phyloP scores from a whole-genome alignment of 768 basidiomycete species.

The Xerocomellus amylosporus region DNA sequence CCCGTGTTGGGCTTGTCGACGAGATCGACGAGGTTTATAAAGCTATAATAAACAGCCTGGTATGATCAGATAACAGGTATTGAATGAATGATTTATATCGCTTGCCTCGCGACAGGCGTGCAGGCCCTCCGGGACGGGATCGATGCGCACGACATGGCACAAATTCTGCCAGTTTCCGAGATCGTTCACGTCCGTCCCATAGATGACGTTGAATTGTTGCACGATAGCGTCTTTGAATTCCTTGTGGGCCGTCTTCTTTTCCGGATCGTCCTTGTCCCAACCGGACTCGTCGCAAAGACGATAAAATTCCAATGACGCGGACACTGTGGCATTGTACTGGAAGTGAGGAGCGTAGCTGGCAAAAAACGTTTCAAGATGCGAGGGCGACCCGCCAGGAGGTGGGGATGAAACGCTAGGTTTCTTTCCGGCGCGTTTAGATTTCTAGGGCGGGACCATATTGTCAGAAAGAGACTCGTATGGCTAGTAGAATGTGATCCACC shows the following conservation, averaged over 20 bases:
- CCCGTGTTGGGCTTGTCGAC: neutral
- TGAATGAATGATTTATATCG: neutral
- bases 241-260: neutral
- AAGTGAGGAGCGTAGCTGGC: neutral
- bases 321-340: neutral
- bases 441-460: too few relatives aligned
- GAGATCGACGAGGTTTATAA: conserved; percentile 3
- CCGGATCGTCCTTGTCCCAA: neutral
- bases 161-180: neutral
- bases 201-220: neutral
- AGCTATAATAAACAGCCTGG: neutral
- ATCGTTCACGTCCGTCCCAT: neutral
- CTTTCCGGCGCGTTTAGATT: neutral
- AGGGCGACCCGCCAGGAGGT: too few relatives aligned
- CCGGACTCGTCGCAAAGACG: neutral
- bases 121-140: neutral
- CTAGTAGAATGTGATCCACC: neutral
- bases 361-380: neutral
- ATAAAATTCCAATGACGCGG: neutral
- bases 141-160: neutral
- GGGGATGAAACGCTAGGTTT: neutral
- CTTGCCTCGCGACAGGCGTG: neutral
- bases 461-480: neutral
- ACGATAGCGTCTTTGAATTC: neutral
- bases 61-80: neutral